These are phyloP conservation scores for Terfezia boudieri DNA, from an alignment of 495 filamentous ascomycete genomes.

Conservation along the genomic window DNA sequence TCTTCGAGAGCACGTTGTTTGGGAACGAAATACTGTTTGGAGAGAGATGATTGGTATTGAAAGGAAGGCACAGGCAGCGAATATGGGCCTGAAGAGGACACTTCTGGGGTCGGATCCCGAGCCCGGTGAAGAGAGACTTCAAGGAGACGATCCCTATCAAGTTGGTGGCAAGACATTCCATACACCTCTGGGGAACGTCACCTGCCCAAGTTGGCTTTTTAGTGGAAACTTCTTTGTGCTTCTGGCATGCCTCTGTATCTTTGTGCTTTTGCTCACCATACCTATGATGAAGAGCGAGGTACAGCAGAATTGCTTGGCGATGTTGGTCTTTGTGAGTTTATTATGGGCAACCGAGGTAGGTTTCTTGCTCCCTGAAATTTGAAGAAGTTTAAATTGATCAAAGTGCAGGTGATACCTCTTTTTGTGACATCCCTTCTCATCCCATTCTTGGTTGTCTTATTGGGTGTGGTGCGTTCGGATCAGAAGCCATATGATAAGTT, in stretches of 20 bases:
- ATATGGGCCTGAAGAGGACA: constrained; percentile 56
- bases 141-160: constrained; percentile 57
- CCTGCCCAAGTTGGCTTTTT: constrained; percentile 59
- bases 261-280: constrained; percentile 44
- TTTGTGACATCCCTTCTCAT: constrained; percentile 92
- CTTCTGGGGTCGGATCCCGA: constrained; percentile 57
- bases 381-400: background rate
- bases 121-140: constrained; percentile 42
- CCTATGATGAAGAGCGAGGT: constrained; percentile 65
- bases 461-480: constrained; percentile 62
- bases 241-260: constrained; percentile 45
- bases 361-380: background rate
- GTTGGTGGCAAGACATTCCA: constrained; percentile 37
- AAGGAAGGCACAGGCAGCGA: constrained; percentile 83
- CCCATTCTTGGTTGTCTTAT: constrained; percentile 74
- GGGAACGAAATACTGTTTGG: constrained; percentile 98
- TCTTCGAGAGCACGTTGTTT: constrained; percentile 89
- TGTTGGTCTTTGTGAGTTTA: constrained; percentile 82
- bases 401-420: constrained; percentile 60
- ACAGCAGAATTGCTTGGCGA: constrained; percentile 86
- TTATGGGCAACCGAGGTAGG: constrained; percentile 89
- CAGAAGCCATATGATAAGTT: constrained; percentile 46
- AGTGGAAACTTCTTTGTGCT: constrained; percentile 59
- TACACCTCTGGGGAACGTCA: constrained; percentile 62
- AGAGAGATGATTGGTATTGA: constrained; percentile 97